Evolutionary conservation across 169 alveolate genomes (phyloP), one percentile per base, ranked within the genome.

Genomic region (Cryptosporidium ryanae): DNA sequence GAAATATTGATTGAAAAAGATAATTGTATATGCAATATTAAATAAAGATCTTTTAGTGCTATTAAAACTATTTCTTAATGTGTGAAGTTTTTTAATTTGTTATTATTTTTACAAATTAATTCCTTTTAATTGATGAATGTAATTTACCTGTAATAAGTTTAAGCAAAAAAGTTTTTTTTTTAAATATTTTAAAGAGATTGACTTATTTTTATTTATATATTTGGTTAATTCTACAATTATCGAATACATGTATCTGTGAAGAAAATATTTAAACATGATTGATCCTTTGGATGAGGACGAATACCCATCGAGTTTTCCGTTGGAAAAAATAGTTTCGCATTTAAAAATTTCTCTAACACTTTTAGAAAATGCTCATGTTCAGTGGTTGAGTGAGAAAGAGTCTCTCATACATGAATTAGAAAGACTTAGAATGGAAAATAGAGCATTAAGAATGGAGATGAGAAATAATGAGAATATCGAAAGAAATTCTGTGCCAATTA

Each of bases 321-420:
- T 76, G 1, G 87, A 76, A 46, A 44, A 76, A 46, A 48, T 61
- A 12, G 23, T 70, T 57, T 76, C 64, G 18, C 71, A 76, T 29
- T 12, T 76, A 31, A 76, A 55, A 18, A 23, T 23, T 13, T 59
- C 87, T 32, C 38, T 76, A 21, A 61, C 55, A 23, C 63, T 76
- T 18, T 15, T 76, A 32, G 76, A 76, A 32, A 32, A 17, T 10
- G 87, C 87, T 43, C 76, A 76, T 21, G 23, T 44, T 8, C 87
- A 76, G 18, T 76, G 87, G 87, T 57, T 59, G 68, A 61, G 63
- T 18, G 87, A 76, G 64, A 76, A 76, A 38, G 87, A 76, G 17
- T 32, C 87, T 5, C 71, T 76, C 8, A 50, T 76, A 13, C 68
- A 38, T 43, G 87, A 76, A n/a, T 57, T 76, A 43, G 71, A 61